phyloP scores from a whole-genome alignment of 2,329 filamentous ascomycete genomes.

The Hypoxylon sp. region DNA sequence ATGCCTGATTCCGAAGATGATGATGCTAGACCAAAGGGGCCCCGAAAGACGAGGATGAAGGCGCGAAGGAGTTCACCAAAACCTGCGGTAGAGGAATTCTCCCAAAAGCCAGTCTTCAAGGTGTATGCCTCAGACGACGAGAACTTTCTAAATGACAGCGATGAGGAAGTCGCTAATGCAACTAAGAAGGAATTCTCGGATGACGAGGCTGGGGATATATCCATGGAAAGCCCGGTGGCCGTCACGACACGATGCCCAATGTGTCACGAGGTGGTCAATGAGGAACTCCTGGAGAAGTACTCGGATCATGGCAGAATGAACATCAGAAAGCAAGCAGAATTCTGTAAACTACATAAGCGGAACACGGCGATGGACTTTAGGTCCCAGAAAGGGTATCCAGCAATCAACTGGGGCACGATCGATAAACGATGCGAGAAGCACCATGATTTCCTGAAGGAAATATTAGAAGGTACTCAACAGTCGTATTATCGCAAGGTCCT shows the following conservation, averaged over 20 bases:
- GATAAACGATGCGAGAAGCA: conserved; percentile 69
- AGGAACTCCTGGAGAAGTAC: conserved; percentile 65
- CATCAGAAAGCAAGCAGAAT: conserved; percentile 69
- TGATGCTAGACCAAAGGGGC: conserved; percentile 3
- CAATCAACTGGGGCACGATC: conserved; percentile 75
- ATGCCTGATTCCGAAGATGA: conserved; percentile 17
- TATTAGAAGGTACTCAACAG: conserved; percentile 67
- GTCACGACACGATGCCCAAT: conserved; percentile 69
- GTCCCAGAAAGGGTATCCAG: conserved; percentile 71
- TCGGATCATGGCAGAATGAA: conserved; percentile 61
- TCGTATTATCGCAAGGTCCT: conserved; percentile 73
- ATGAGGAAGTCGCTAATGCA: conserved; percentile 20
- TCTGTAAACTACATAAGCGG: conserved; percentile 73
- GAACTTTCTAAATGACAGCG: conserved; percentile 34
- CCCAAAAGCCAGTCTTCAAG: conserved; percentile 45
- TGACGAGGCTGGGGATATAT: conserved; percentile 37
- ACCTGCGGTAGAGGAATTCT: conserved; percentile 19
- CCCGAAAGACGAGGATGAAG: conserved; percentile 20
- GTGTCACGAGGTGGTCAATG: conserved; percentile 71
- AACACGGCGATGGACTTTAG: conserved; percentile 63
- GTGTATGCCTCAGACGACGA: conserved; percentile 44
- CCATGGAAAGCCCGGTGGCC: conserved; percentile 24
- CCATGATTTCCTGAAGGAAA: conserved; percentile 64
- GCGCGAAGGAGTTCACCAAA: conserved; percentile 18
- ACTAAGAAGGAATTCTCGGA: conserved; percentile 20